Conservation (phyloP, 495 filamentous ascomycete genomes). For the Penicillium roqueforti region DNA sequence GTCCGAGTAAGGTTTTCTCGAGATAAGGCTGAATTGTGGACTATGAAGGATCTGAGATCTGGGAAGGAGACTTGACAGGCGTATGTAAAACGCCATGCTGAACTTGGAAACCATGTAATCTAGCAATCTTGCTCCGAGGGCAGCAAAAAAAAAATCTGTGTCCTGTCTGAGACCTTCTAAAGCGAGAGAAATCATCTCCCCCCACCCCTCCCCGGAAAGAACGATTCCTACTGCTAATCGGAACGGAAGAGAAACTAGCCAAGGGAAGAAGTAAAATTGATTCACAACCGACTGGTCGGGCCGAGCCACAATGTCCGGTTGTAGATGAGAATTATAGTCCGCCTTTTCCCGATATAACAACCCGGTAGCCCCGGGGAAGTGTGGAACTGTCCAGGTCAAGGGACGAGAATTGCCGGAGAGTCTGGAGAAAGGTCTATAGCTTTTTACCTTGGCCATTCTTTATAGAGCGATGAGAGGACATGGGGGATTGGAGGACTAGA, state of each 20-base stretch:
- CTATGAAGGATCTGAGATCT: constrained; percentile 12
- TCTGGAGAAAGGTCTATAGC: background rate
- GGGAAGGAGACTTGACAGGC: constrained; percentile 6
- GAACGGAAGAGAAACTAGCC: constrained; percentile 27
- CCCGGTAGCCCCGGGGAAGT: constrained; percentile 13
- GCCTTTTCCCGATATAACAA: constrained; percentile 18
- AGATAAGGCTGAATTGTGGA: constrained; percentile 9
- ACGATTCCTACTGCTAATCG: background rate
- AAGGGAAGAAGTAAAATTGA: constrained; percentile 2
- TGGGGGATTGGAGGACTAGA: no score
- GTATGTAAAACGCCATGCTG: constrained; percentile 25
- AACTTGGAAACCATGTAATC: constrained; percentile 34
- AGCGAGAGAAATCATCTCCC: background rate
- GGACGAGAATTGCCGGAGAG: constrained; percentile 6
- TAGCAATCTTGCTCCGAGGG: constrained; percentile 28
- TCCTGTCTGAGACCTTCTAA: constrained; percentile 5
- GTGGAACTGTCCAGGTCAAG: background rate
- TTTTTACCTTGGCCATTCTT: background rate
- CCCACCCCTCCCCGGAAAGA: background rate
- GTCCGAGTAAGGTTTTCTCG: constrained; percentile 38
- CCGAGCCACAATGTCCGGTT: constrained; percentile 8
- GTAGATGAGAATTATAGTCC: constrained; percentile 1
- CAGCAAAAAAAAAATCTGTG: constrained; percentile 10
- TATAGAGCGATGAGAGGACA: background rate
- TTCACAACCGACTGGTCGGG: constrained; percentile 14